Conservation (phyloP, 495 filamentous ascomycete species). For the Xylaria palmicola region DNA sequence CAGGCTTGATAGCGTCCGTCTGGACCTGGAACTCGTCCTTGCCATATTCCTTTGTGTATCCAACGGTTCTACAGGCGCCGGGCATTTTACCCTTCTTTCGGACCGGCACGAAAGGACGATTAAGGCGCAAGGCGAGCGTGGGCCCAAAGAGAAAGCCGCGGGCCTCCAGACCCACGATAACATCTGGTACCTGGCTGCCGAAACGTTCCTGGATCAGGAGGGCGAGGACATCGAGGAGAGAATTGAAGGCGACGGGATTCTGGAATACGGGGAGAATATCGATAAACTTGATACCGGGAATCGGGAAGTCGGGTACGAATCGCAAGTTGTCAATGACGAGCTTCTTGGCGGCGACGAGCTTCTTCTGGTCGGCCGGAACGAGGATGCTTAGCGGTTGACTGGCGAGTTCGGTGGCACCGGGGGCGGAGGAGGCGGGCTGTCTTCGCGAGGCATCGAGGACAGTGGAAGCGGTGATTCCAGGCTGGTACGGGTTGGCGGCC, state of each 20-base stretch:
- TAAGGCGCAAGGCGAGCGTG: conserved; percentile 78
- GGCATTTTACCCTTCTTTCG: conserved; percentile 97
- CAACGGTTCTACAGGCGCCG: conserved; percentile 76
- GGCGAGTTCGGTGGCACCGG: conserved; percentile 86
- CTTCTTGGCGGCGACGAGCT: conserved; percentile 30
- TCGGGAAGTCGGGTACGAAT: conserved; percentile 92
- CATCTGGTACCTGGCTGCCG: conserved; percentile 65
- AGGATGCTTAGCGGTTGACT: conserved; percentile 74
- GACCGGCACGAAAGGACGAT: conserved; percentile 89
- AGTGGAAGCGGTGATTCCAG: conserved; percentile 28
- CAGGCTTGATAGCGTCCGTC: conserved; percentile 74
- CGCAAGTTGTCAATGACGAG: conserved; percentile 47
- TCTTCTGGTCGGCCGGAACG: conserved; percentile 24
- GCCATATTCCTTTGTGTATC: conserved; percentile 94
- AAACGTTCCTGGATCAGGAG: conserved; percentile 66
- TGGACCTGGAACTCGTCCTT: conserved; percentile 97
- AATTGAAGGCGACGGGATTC: conserved; percentile 67
- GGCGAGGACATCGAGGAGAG: conserved; percentile 82
- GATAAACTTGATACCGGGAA: conserved; percentile 92
- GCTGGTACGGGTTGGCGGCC: conserved; percentile 34
- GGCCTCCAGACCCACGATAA: conserved; percentile 90
- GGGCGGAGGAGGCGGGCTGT: conserved; percentile 60
- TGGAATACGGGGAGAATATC: conserved; percentile 98
- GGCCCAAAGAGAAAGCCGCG: conserved; percentile 96
- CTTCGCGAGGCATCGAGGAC: conserved; percentile 53